A percentile compares a stretch with the other conserved stretches of the same genome.
phyloP scores from a whole-genome alignment of 2,329 filamentous ascomycete species.

The Neofusicoccum cordaticola region DNA sequence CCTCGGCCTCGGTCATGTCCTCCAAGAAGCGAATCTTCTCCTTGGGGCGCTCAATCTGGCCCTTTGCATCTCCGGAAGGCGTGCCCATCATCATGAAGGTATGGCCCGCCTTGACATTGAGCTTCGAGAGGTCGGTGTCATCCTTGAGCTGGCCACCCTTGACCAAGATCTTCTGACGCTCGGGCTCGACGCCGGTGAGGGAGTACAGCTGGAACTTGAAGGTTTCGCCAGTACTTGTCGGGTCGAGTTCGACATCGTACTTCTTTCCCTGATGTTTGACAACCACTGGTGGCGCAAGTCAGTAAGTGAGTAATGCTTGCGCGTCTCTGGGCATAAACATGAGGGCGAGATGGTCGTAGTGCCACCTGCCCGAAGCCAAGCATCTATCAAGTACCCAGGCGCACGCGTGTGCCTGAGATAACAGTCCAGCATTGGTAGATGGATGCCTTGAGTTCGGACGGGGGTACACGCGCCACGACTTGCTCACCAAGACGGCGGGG shows the following conservation, averaged over 20 bases:
- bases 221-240: slow-evolving; percentile 78
- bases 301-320: slow-evolving; percentile 2
- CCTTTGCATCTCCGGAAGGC: slow-evolving; percentile 63
- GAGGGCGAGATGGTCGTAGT: not conserved
- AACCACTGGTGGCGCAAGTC: slow-evolving; percentile 58
- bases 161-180: slow-evolving; percentile 92
- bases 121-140: slow-evolving; percentile 79
- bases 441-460: not conserved
- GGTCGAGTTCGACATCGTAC: slow-evolving; percentile 89
- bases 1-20: slow-evolving; percentile 95
- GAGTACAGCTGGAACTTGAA: slow-evolving; percentile 97
- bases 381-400: not conserved
- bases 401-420: not conserved
- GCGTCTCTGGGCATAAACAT: not conserved
- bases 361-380: not conserved
- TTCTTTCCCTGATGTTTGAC: slow-evolving; percentile 96
- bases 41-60: slow-evolving; percentile 67
- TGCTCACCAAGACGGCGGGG: not conserved
- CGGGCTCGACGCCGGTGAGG: slow-evolving; percentile 90
- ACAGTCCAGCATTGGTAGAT: not conserved
- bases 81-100: slow-evolving; percentile 96
- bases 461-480: not conserved
- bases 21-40: slow-evolving; percentile 85
- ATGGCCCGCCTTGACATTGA: slow-evolving; percentile 83
- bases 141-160: slow-evolving; percentile 95